phyloP scores from a whole-genome alignment of 1,139 yeast genomes.

The Ogataea hybrid region DNA sequence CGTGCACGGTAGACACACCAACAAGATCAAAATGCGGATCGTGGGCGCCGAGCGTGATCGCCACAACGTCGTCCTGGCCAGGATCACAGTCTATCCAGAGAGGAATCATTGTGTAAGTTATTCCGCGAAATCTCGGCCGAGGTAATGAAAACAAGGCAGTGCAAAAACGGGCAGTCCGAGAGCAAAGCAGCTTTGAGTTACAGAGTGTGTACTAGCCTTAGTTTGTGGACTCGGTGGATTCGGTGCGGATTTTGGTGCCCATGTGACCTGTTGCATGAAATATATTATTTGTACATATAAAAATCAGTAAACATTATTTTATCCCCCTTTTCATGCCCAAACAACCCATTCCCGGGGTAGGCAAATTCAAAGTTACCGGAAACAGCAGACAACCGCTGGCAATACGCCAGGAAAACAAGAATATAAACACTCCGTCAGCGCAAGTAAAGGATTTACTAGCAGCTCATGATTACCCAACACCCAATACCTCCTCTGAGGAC shows the following conservation, averaged over 20 bases:
- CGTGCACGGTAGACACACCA: constrained; percentile 82
- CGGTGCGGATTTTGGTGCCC: no score
- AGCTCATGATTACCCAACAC: constrained; percentile 3
- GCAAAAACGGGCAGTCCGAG: neutral
- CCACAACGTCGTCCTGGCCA: constrained; percentile 87
- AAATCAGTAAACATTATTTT: neutral
- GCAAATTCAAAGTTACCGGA: constrained; percentile 4
- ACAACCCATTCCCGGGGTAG: constrained; percentile 7
- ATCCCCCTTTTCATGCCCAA: constrained; percentile 6
- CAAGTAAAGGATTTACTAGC: neutral
- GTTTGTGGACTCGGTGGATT: no score
- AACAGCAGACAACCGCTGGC: neutral
- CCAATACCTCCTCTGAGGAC: constrained; percentile 5
- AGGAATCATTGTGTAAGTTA: constrained; percentile 39
- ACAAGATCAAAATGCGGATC: constrained; percentile 58
- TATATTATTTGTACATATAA: no score
- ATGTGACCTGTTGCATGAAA: neutral
- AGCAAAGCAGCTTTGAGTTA: no score
- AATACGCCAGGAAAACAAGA: neutral
- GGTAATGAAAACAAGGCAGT: neutral
- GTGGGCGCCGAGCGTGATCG: constrained; percentile 60
- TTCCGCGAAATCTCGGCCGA: constrained; percentile 7
- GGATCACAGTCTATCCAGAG: constrained; percentile 95
- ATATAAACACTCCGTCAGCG: no score
- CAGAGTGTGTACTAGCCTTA: no score